Conservation (phyloP, 176 grass and related monocot genomes). For the Triticum aestivum region IWGSC_CS_RefSeq_v2.1 NC_057808.1:58889337-58889836, state of each 20-base stretch:
- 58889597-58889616: background rate
- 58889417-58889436: background rate
- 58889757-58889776: background rate
- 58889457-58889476: background rate
- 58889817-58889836: background rate
- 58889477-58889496: background rate
- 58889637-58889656: background rate
- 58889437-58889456: background rate
- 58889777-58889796: background rate
- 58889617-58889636: background rate
- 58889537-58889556: too few species aligned
- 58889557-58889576: background rate
- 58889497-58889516: background rate
- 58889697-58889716: too few species aligned
- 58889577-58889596: background rate
- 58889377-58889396: background rate
- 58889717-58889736: too few species aligned
- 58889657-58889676: background rate
- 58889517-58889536: background rate
- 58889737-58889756: background rate
- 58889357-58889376: background rate
- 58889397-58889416: background rate
- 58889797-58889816: background rate
- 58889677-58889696: too few species aligned
- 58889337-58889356: background rate